Evolutionary conservation across 164 flowering plant genomes (phyloP), one percentile per base, ranked within the genome.

Genomic region (Umbellularia californica): DNA sequence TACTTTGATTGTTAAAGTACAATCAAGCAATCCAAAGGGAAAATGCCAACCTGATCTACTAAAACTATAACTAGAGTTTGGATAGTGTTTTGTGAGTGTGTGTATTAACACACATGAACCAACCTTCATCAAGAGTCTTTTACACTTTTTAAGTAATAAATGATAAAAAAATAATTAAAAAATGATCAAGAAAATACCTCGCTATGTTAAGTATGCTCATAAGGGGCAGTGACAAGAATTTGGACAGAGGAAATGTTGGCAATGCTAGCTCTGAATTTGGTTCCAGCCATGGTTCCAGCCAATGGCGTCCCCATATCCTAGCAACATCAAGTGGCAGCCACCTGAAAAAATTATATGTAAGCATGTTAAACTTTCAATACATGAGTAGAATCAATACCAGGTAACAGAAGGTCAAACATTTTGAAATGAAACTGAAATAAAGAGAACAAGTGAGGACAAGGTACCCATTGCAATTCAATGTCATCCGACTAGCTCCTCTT

Each of bases 301-400:
- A 92, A 84, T 88, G 97, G 10, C 98, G 95, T 3, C 95, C 94
- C 98, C 98, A 92, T 88, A 93, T 88, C 71, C 89, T 86, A 14
- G 98, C 99, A 84, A 95, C 90, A 81, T 93, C 95, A 75, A 85
- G 79, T 72, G 99, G 99, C 62, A 93, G 87, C 99, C 98, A 93
- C 80, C 98, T 95, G 86, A 70, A 28, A 83, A 30, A 74, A 33
- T 65, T n/a, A 58, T n/a, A 76, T 11, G 33, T 47, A 70, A 17
- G 22, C 35, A 66, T 64, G 27, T 14, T 3, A 17, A 67, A 19
- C 13, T 17, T 4, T 60, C 66, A 63, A 64, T 68, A n/a, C 58
- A 65, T 47, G 7, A 73, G 17, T 35, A 60, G 24, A 51, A 71
- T 24, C 65, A 2, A 5, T 25, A 41, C 15, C 24, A 55, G 70